A percentile compares a stretch with the other conserved stretches of the same genome.
These are phyloP conservation scores for Starmerella floricola DNA, from an alignment of 805 yeast species.

Conservation along the genomic window DNA sequence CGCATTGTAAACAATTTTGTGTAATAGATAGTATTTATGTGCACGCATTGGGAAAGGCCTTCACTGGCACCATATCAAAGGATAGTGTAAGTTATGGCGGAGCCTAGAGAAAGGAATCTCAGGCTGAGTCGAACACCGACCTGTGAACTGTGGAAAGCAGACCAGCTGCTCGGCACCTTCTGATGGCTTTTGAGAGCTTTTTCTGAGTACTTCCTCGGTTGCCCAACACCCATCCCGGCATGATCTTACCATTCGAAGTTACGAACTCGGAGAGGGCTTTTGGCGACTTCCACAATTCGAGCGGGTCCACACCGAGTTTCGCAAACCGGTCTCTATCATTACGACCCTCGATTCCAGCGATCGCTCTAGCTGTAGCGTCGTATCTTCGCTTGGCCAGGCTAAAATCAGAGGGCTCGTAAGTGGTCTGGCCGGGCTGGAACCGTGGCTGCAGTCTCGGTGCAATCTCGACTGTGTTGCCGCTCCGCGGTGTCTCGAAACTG, in stretches of 20 bases:
- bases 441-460: slow-evolving; percentile 22
- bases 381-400: slow-evolving; percentile 41
- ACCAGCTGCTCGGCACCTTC: slow-evolving; percentile 71
- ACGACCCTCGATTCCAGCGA: slow-evolving; percentile 5
- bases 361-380: slow-evolving; percentile 32
- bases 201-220: slow-evolving; percentile 55
- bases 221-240: slow-evolving; percentile 61
- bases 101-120: not conserved
- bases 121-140: slow-evolving; percentile 16
- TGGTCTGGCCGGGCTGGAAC: slow-evolving; percentile 37
- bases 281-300: slow-evolving; percentile 62
- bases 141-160: slow-evolving; percentile 59
- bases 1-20: not conserved
- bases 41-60: not conserved
- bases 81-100: too few relatives aligned
- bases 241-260: slow-evolving; percentile 61
- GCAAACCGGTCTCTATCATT: slow-evolving; percentile 18
- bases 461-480: slow-evolving; percentile 7
- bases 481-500: slow-evolving; percentile 1
- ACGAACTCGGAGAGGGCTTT: slow-evolving; percentile 52
- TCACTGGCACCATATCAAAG: not conserved
- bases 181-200: slow-evolving; percentile 59
- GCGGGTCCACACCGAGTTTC: slow-evolving; percentile 38
- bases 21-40: not conserved
- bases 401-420: slow-evolving; percentile 76